Evolutionary conservation across 2,329 filamentous ascomycete genomes (phyloP).

Genomic region (Cytospora piceae): DNA sequence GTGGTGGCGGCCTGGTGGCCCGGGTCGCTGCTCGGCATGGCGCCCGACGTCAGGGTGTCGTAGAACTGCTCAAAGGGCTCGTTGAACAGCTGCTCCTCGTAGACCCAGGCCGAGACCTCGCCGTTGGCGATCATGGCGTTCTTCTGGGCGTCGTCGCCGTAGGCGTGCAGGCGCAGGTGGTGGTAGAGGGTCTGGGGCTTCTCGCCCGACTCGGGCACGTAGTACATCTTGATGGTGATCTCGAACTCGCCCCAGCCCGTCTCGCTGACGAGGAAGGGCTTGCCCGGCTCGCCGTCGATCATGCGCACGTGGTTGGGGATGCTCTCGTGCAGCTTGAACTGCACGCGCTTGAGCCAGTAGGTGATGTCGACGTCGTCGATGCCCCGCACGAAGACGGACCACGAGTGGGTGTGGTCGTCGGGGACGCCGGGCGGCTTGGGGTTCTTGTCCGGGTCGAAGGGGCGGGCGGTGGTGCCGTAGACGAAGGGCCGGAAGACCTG

Average conservation of each 20-base stretch:
- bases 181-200: conserved; percentile 97
- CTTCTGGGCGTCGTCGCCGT: conserved; percentile 78
- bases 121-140: conserved; percentile 60
- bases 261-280: conserved; percentile 81
- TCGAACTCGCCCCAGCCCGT: conserved; percentile 99
- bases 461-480: conserved; percentile 78
- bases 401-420: conserved; percentile 92
- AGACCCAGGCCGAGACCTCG: conserved; percentile 76
- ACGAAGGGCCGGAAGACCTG: conserved; percentile 69
- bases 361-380: conserved; percentile 88
- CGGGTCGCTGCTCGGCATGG: conserved; percentile 48
- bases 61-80: conserved; percentile 94
- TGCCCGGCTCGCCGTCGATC: conserved; percentile 71
- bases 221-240: conserved; percentile 93
- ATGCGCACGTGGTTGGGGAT: conserved; percentile 90
- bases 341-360: conserved; percentile 94
- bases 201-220: conserved; percentile 82
- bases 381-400: conserved; percentile 92
- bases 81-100: conserved; percentile 96
- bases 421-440: conserved; percentile 78
- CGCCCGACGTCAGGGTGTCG: conserved; percentile 78
- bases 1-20: conserved; percentile 12
- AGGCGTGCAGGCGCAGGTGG: conserved; percentile 87
- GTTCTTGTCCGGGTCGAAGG: conserved; percentile 76
- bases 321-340: conserved; percentile 98